Evolutionary conservation across 345 rosid genomes (phyloP).

Genomic region (Linum usitatissimum): DNA sequence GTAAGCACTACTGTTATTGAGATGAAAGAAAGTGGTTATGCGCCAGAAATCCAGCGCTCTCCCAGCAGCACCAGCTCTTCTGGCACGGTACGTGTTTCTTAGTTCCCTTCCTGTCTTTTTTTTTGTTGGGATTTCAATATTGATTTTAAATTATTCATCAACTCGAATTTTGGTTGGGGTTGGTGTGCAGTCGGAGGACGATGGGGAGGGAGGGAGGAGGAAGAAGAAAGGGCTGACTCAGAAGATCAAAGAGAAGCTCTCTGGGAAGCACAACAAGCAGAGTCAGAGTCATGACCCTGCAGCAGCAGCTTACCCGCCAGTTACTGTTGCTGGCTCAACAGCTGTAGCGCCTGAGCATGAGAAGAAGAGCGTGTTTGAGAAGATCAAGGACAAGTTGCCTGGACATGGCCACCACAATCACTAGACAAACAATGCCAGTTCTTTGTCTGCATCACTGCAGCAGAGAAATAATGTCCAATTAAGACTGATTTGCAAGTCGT

Average conservation of each 20-base stretch:
- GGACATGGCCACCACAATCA: slow-evolving; percentile 31
- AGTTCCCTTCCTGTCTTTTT: too few species aligned
- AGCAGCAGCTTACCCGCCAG: neutral
- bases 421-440: neutral
- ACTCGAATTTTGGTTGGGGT: too few species aligned
- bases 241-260: slow-evolving; percentile 60
- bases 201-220: slow-evolving; percentile 69
- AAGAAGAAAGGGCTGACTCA: slow-evolving; percentile 67
- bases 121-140: too few species aligned
- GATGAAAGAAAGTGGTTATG: neutral
- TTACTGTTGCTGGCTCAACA: slow-evolving; percentile 18
- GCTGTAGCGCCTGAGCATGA: slow-evolving; percentile 29
- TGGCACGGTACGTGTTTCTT: slow-evolving; percentile 31
- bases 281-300: slow-evolving; percentile 18
- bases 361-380: slow-evolving; percentile 64
- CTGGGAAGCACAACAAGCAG: slow-evolving; percentile 32
- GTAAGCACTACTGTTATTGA: neutral
- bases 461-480: too few species aligned
- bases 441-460: too few species aligned
- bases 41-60: slow-evolving; percentile 30
- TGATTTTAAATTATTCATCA: too few species aligned
- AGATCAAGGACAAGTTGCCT: slow-evolving; percentile 68
- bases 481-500: too few species aligned
- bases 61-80: slow-evolving; percentile 34
- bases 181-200: slow-evolving; percentile 43